Conservation (phyloP, 257 asterid genomes). For the Striga asiatica region DNA sequence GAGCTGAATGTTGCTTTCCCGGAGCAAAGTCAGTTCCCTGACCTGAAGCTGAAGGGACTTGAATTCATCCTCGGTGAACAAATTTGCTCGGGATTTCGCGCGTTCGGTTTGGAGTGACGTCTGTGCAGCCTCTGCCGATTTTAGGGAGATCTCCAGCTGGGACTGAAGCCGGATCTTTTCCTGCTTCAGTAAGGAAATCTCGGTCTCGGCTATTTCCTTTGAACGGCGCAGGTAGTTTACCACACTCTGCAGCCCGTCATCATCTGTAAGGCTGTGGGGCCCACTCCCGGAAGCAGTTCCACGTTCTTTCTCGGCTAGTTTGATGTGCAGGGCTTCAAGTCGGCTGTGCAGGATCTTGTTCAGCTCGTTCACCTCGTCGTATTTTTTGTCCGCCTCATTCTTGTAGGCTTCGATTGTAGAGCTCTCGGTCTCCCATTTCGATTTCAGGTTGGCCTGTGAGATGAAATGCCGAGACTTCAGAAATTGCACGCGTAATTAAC, state of each 20-base stretch:
- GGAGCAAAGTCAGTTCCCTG: constrained; percentile 77
- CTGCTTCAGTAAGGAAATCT: constrained; percentile 75
- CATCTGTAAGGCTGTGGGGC: constrained; percentile 33
- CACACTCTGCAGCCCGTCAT: constrained; percentile 68
- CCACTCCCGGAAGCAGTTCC: constrained; percentile 52
- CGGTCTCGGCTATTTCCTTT: constrained; percentile 89
- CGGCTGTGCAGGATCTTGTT: constrained; percentile 75
- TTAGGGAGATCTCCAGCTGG: constrained; percentile 69
- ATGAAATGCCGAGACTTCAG: constrained; percentile 1
- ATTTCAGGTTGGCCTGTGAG: constrained; percentile 58
- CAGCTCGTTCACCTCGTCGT: constrained; percentile 65
- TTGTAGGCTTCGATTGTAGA: constrained; percentile 54
- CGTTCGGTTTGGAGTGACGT: constrained; percentile 53
- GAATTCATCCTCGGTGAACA: constrained; percentile 69
- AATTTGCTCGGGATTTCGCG: constrained; percentile 42
- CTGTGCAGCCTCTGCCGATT: constrained; percentile 73
- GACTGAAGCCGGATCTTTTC: constrained; percentile 80
- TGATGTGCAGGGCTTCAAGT: constrained; percentile 82
- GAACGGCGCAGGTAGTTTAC: constrained; percentile 84
- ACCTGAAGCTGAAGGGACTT: constrained; percentile 73
- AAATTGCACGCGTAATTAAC: not conserved
- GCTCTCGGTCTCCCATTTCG: constrained; percentile 70
- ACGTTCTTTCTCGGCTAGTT: constrained; percentile 71
- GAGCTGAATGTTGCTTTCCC: constrained; percentile 89
- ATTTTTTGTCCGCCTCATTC: constrained; percentile 66